Conservation (phyloP, 2,329 filamentous ascomycete genomes). For the Sporothrix dimorphospora region DNA sequence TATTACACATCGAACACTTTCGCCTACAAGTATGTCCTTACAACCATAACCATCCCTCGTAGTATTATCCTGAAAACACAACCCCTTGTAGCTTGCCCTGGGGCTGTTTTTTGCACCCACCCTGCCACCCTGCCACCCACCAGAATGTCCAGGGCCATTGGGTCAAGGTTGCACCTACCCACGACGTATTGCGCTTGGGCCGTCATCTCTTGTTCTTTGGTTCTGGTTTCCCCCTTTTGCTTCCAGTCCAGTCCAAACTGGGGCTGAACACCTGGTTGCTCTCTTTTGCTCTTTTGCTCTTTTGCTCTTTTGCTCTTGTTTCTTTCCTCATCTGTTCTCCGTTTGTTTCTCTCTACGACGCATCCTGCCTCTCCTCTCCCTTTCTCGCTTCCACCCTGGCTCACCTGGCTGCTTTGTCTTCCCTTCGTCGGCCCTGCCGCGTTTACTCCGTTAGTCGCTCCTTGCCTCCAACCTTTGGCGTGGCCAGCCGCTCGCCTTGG, state of each 20-base stretch:
- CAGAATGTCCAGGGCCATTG: no score
- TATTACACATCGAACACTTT: no score
- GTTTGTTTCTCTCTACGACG: not conserved
- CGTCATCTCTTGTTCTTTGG: slow-evolving; percentile 13
- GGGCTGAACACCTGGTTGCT: not conserved
- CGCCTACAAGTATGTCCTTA: not conserved
- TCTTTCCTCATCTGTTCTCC: not conserved
- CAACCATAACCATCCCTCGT: not conserved
- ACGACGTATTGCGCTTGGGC: slow-evolving; percentile 12
- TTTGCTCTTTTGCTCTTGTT: not conserved
- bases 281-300: not conserved
- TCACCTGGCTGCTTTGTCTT: not conserved
- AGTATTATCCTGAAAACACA: no score
- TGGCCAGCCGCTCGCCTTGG: slow-evolving; percentile 13
- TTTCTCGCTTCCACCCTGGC: not conserved
- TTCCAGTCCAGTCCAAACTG: not conserved
- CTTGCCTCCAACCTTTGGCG: not conserved
- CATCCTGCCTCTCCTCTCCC: not conserved
- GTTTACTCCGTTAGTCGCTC: slow-evolving; percentile 8
- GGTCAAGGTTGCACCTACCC: not conserved
- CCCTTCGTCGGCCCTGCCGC: not conserved
- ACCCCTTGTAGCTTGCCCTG: no score
- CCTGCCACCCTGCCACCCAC: no score
- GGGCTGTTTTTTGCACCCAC: no score
- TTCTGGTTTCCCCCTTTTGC: slow-evolving; percentile 3